phyloP scores from a whole-genome alignment of 768 basidiomycete species.

The Suillus luteus region DNA sequence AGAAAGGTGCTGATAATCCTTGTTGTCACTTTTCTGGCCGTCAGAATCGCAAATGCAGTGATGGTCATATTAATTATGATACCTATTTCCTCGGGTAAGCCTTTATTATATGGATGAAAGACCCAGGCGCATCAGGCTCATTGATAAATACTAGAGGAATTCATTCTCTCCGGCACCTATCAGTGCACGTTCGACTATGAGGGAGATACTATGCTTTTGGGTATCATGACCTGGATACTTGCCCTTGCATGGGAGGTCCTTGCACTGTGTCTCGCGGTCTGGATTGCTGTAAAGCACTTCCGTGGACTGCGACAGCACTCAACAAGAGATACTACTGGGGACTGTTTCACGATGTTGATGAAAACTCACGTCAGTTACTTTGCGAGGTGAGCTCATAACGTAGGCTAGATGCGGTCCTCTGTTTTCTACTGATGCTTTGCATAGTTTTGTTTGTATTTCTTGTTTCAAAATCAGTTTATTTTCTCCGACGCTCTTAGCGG shows the following conservation, averaged over 20 bases:
- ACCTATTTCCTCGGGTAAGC: not conserved
- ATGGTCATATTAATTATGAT: accelerated
- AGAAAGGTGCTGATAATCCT: too few species aligned
- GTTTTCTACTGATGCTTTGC: not conserved
- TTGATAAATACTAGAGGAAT: not conserved
- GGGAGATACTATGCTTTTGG: not conserved
- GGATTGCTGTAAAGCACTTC: not conserved
- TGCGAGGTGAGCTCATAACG: not conserved
- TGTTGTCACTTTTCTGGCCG: not conserved
- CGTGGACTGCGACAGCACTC: not conserved
- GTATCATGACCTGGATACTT: not conserved
- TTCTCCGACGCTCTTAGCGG: not conserved
- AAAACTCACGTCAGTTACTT: not conserved
- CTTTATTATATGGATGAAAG: not conserved
- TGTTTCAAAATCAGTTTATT: not conserved
- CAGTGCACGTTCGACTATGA: not conserved
- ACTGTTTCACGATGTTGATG: not conserved
- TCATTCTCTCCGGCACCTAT: not conserved
- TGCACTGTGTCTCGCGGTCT: not conserved
- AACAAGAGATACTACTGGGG: not conserved
- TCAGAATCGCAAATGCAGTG: not conserved
- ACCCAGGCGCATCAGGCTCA: not conserved
- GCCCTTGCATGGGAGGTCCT: not conserved
- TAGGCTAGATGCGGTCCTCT: not conserved
- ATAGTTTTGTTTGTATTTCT: not conserved